These are phyloP conservation scores for Pythium monospermum DNA, from an alignment of 352 stramenopile species.

Conservation along the genomic window DNA sequence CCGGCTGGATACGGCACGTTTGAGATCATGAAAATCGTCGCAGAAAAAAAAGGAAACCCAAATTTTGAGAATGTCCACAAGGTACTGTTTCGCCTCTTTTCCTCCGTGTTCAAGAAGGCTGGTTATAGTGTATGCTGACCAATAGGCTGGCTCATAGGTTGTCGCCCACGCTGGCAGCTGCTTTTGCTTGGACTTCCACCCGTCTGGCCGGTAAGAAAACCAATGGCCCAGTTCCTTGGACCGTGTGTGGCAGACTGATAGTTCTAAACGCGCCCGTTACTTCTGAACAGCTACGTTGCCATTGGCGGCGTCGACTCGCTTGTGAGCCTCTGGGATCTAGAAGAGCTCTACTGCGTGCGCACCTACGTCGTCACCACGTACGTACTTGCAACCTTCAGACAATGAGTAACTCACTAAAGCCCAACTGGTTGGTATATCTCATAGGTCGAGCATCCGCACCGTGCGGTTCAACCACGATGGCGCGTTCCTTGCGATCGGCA, in stretches of 20 bases:
- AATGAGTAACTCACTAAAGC: too few species aligned
- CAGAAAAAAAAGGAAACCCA: slow-evolving; percentile 73
- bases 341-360: slow-evolving; percentile 82
- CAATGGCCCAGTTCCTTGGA: background rate
- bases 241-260: background rate
- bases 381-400: slow-evolving; percentile 20
- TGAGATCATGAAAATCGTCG: slow-evolving; percentile 77
- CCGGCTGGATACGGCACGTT: slow-evolving; percentile 71
- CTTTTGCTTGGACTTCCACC: slow-evolving; percentile 73
- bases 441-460: slow-evolving; percentile 68
- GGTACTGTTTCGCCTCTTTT: too few species aligned
- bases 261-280: background rate
- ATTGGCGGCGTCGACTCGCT: slow-evolving; percentile 81
- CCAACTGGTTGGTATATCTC: background rate
- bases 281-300: slow-evolving; percentile 47
- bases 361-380: slow-evolving; percentile 81
- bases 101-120: too few species aligned
- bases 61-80: slow-evolving; percentile 83
- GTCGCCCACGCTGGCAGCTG: slow-evolving; percentile 78
- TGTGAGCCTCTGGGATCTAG: slow-evolving; percentile 80
- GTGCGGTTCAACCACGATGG: slow-evolving; percentile 79
- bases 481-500: slow-evolving; percentile 66
- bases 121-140: background rate
- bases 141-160: slow-evolving; percentile 32
- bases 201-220: slow-evolving; percentile 50